These are phyloP conservation scores for Paramecium primaurelia DNA, from an alignment of 73 alveolate species.

Conservation along the genomic window DNA sequence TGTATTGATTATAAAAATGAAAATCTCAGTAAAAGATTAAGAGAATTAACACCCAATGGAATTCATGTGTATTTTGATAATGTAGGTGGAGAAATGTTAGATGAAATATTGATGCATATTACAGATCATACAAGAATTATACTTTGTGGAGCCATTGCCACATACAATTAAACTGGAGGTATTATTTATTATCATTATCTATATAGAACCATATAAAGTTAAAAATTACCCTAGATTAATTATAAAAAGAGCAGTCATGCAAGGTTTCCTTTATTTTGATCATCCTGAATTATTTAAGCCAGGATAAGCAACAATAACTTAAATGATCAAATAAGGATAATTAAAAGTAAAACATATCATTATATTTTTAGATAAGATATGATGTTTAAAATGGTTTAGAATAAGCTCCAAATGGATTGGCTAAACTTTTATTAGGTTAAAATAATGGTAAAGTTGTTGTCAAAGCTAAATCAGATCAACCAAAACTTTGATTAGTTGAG, in stretches of 20 bases:
- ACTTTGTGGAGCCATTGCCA: conserved; percentile 65
- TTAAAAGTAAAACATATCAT: background rate
- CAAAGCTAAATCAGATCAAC: conserved; percentile 12
- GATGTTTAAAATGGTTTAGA: conserved; percentile 70
- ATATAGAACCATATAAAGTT: conserved; percentile 52
- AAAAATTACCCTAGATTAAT: conserved; percentile 71
- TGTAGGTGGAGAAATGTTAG: conserved; percentile 80
- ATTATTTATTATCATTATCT: conserved; percentile 34
- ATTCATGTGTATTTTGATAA: conserved; percentile 76
- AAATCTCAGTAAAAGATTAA: conserved; percentile 53
- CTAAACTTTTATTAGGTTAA: conserved; percentile 67
- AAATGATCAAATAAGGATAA: conserved; percentile 62
- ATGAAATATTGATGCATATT: conserved; percentile 62
- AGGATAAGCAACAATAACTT: conserved; percentile 49
- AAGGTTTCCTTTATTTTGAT: conserved; percentile 75
- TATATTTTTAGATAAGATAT: conserved; percentile 53
- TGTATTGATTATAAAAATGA: conserved; percentile 73
- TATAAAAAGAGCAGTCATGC: conserved; percentile 63
- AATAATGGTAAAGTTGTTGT: conserved; percentile 73
- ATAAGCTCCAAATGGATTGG: conserved; percentile 64
- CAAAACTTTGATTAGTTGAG: conserved; percentile 14
- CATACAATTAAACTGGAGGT: conserved; percentile 61
- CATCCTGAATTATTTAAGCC: conserved; percentile 55
- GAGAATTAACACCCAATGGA: conserved; percentile 69
- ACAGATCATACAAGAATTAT: conserved; percentile 61